Conservation (phyloP, 2,329 filamentous ascomycete genomes). For the Saccharata proteae region DNA sequence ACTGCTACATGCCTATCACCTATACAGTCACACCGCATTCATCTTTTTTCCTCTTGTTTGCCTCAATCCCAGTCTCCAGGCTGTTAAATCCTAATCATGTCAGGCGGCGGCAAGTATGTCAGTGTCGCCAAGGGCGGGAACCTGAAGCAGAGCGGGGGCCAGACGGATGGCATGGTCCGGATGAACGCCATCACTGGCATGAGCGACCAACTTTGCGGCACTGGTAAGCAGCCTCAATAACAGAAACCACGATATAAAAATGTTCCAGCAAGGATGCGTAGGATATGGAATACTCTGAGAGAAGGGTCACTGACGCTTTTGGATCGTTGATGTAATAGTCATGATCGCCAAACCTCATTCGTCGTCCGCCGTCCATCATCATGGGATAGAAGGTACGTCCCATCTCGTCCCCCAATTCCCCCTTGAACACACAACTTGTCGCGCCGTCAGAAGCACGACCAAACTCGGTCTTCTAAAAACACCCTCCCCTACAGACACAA, state of each 20-base stretch:
- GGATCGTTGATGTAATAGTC: no score
- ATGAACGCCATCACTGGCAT: slow-evolving; percentile 50
- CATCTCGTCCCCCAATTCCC: not conserved
- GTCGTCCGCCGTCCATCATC: slow-evolving; percentile 53
- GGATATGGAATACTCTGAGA: no score
- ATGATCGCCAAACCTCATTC: slow-evolving; percentile 52
- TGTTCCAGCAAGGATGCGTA: slow-evolving; percentile 2
- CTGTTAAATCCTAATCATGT: no score
- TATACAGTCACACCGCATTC: no score
- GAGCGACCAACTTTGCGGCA: slow-evolving; percentile 55
- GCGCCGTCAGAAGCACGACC: not conserved
- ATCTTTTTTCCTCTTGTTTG: no score
- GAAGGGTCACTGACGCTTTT: no score
- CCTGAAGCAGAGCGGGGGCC: slow-evolving; percentile 24
- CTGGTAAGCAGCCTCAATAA: no score
- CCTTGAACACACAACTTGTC: not conserved
- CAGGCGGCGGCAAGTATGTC: slow-evolving; percentile 22
- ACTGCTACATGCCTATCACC: no score
- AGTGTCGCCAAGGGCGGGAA: slow-evolving; percentile 2
- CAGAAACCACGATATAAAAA: slow-evolving; percentile 1
- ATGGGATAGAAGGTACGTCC: slow-evolving; percentile 51
- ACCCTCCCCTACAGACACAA: no score
- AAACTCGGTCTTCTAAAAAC: slow-evolving; percentile 7
- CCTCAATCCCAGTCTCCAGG: no score
- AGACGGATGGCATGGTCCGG: slow-evolving; percentile 38